These are phyloP conservation scores for Vaccinium myrtillus DNA, from an alignment of 148 eudicot genomes.

Conservation along the genomic window DNA sequence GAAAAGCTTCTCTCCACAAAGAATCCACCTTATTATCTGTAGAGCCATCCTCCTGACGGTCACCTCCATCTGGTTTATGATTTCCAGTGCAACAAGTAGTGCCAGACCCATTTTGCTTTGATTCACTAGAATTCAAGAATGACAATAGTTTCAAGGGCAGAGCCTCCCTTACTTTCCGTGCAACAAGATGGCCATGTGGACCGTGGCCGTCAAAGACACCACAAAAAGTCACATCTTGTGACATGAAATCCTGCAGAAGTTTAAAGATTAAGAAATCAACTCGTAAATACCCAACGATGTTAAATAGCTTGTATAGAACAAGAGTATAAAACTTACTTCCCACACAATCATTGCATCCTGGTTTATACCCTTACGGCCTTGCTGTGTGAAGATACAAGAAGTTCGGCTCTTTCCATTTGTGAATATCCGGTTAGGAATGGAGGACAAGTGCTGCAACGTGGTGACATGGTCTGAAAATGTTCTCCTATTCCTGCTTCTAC, in stretches of 20 bases:
- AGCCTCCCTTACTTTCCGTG: constrained; percentile 92
- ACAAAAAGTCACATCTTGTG: constrained; percentile 76
- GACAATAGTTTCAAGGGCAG: constrained; percentile 75
- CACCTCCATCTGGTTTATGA: constrained; percentile 37
- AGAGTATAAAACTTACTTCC: constrained; percentile 66
- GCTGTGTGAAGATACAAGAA: constrained; percentile 95
- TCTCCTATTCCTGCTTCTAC: constrained; percentile 63
- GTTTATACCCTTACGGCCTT: constrained; percentile 97
- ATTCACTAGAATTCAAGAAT: constrained; percentile 52
- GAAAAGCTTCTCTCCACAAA: constrained; percentile 86
- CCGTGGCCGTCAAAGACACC: constrained; percentile 99
- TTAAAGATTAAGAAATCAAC: constrained; percentile 10
- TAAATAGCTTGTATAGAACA: background rate
- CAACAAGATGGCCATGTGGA: constrained; percentile 94
- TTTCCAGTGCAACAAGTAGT: constrained; percentile 52
- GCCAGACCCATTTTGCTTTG: constrained; percentile 51
- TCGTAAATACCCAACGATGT: background rate
- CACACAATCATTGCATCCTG: constrained; percentile 99
- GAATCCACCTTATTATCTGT: constrained; percentile 45
- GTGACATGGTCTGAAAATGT: constrained; percentile 63
- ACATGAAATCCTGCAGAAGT: constrained; percentile 48
- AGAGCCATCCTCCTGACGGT: constrained; percentile 47
- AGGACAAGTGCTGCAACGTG: constrained; percentile 67
- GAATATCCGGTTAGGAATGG: constrained; percentile 75
- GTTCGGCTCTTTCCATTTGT: constrained; percentile 77